Evolutionary conservation across 2,329 filamentous ascomycete genomes (phyloP).

Genomic region (Colletotrichum truncatum): DNA sequence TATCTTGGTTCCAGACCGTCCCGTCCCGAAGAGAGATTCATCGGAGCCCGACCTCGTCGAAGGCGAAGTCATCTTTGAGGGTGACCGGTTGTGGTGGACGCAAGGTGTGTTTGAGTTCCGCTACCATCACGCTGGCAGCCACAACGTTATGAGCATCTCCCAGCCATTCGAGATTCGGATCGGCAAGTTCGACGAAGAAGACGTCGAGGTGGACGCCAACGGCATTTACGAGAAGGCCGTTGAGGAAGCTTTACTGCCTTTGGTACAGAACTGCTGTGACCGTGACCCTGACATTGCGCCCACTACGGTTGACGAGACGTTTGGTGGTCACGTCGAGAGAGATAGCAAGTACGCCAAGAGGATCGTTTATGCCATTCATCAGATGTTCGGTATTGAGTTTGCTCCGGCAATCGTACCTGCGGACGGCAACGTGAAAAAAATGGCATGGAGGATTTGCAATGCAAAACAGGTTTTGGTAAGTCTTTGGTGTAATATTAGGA

Average conservation of each 20-base stretch:
- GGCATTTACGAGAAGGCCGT: slow-evolving; percentile 74
- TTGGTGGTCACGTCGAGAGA: slow-evolving; percentile 85
- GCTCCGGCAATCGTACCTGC: slow-evolving; percentile 91
- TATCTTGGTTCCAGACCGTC: slow-evolving; percentile 75
- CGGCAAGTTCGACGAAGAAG: slow-evolving; percentile 79
- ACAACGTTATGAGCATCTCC: slow-evolving; percentile 94
- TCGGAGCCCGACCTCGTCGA: slow-evolving; percentile 67
- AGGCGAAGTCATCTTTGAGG: slow-evolving; percentile 87
- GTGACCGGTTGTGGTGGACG: slow-evolving; percentile 97
- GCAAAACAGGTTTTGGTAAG: slow-evolving; percentile 93
- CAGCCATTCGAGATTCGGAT: slow-evolving; percentile 93
- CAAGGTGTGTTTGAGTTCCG: slow-evolving; percentile 96
- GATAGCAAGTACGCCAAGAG: slow-evolving; percentile 89
- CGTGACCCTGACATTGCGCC: slow-evolving; percentile 91
- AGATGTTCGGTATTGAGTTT: slow-evolving; percentile 98
- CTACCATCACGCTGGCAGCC: slow-evolving; percentile 92
- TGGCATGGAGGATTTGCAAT: slow-evolving; percentile 95
- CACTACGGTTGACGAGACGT: slow-evolving; percentile 78
- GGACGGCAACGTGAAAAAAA: slow-evolving; percentile 88
- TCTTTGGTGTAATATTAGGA: too few relatives aligned
- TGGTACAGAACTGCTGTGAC: slow-evolving; percentile 93
- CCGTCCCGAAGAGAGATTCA: slow-evolving; percentile 60
- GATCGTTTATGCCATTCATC: slow-evolving; percentile 92
- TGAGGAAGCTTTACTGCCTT: slow-evolving; percentile 79
- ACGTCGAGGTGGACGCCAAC: slow-evolving; percentile 68